These are phyloP conservation scores for Stramenopiles sp. DNA, from an alignment of 352 stramenopile species.

Conservation along the genomic window DNA sequence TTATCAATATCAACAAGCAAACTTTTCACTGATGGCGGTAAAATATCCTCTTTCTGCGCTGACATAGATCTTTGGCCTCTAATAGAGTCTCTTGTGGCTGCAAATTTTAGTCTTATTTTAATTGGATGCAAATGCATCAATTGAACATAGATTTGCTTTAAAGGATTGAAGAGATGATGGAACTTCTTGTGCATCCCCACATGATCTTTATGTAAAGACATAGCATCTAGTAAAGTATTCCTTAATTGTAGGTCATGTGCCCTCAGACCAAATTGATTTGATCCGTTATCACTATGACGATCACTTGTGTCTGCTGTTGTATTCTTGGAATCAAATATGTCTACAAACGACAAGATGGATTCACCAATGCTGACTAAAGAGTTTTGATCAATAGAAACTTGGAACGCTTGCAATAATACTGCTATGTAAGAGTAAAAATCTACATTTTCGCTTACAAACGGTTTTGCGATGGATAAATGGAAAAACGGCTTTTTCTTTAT, in stretches of 20 bases:
- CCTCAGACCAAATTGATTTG: background rate
- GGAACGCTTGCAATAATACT: background rate
- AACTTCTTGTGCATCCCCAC: background rate
- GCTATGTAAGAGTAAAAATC: constrained; percentile 37
- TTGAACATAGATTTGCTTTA: background rate
- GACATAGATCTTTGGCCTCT: background rate
- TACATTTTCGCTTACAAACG: constrained; percentile 50
- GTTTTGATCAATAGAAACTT: background rate
- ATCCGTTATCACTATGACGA: background rate
- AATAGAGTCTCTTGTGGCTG: background rate
- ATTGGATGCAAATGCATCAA: background rate
- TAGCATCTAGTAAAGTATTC: background rate
- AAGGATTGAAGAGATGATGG: background rate
- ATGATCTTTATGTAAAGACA: background rate
- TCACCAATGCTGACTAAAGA: background rate
- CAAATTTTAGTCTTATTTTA: background rate
- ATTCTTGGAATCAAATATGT: background rate
- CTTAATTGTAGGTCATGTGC: background rate
- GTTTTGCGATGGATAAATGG: constrained; percentile 46
- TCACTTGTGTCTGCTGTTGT: too few species aligned
- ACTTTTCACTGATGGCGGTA: background rate
- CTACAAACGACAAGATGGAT: background rate
- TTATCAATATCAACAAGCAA: constrained; percentile 46
- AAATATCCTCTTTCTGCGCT: background rate
- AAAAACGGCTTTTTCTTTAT: constrained; percentile 35